A percentile compares a stretch with the other conserved stretches of the same genome.
phyloP scores from a whole-genome alignment of 176 grass and related monocot genomes.

The Luzula sylvatica region DNA sequence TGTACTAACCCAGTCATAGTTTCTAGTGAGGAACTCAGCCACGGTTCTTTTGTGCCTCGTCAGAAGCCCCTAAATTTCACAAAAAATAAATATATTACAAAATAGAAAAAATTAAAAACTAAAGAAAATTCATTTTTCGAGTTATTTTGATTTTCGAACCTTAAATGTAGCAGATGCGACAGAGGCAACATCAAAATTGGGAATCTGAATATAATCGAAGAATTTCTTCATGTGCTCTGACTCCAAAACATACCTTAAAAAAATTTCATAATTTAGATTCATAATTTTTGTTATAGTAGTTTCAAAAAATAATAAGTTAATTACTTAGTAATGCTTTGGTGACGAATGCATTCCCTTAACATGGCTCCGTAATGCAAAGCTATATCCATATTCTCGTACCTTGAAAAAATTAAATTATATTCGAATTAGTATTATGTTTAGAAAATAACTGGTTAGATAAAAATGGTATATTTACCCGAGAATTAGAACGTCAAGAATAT shows the following conservation, averaged over 20 bases:
- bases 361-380: constrained; percentile 96
- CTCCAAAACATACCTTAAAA: constrained; percentile 88
- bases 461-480: constrained; percentile 23
- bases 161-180: constrained; percentile 96
- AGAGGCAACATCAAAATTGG: constrained; percentile 99
- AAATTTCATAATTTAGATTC: too few species aligned
- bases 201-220: constrained; percentile 95
- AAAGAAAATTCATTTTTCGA: too few species aligned
- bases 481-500: constrained; percentile 20
- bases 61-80: constrained; percentile 63
- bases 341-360: constrained; percentile 97
- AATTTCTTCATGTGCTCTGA: constrained; percentile 98
- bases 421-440: too few species aligned
- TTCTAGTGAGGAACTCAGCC: constrained; percentile 90
- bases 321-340: constrained; percentile 94
- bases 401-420: too few species aligned
- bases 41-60: constrained; percentile 98
- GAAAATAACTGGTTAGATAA: too few species aligned
- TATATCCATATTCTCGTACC: constrained; percentile 95
- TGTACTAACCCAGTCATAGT: constrained; percentile 87
- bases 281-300: too few species aligned
- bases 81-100: too few species aligned
- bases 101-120: too few species aligned
- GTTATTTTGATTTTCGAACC: constrained; percentile 17
- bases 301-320: constrained; percentile 6